Percentiles rank a stretch among this genome's conserved stretches.
Evolutionary conservation across 176 grass and related monocot genomes (phyloP).

Genomic region (Microstegium vimineum): DNA sequence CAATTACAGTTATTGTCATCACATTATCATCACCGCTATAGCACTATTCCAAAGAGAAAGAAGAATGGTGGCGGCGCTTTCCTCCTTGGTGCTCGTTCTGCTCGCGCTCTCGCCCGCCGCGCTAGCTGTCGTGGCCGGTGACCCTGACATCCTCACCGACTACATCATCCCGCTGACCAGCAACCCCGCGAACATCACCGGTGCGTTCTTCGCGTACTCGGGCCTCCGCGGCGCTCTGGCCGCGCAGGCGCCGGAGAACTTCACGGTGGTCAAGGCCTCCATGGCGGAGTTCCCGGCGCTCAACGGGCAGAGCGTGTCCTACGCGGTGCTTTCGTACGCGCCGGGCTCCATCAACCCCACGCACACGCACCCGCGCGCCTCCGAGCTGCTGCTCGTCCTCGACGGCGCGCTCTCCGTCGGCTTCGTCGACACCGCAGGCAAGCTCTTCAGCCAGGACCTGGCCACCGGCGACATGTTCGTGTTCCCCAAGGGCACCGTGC

Average conservation of each 20-base stretch:
- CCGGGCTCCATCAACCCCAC: constrained; percentile 28
- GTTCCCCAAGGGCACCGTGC: constrained; percentile 49
- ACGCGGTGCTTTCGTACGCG: constrained; percentile 27
- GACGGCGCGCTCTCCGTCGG: constrained; percentile 43
- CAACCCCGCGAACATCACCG: background rate
- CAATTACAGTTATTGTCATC: background rate
- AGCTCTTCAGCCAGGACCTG: constrained; percentile 31
- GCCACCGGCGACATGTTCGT: constrained; percentile 40
- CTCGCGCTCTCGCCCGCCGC: constrained; percentile 4
- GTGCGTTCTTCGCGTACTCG: constrained; percentile 12
- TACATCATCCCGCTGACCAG: background rate
- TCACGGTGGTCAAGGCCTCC: constrained; percentile 14
- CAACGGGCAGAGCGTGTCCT: constrained; percentile 48
- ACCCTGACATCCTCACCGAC: constrained; percentile 45
- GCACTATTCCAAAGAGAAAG: background rate
- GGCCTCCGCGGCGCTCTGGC: background rate
- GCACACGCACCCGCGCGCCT: constrained; percentile 59
- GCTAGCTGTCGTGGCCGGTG: background rate
- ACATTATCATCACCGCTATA: background rate
- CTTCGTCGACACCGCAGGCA: constrained; percentile 38
- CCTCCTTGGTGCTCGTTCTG: background rate
- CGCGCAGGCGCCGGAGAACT: background rate
- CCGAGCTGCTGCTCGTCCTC: constrained; percentile 50
- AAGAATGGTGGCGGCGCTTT: background rate
- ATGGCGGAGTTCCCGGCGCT: constrained; percentile 32